A percentile compares a stretch with the other conserved stretches of the same genome.
phyloP scores from a whole-genome alignment of 495 filamentous ascomycete genomes.

The Aspergillus bertholletiae region DNA sequence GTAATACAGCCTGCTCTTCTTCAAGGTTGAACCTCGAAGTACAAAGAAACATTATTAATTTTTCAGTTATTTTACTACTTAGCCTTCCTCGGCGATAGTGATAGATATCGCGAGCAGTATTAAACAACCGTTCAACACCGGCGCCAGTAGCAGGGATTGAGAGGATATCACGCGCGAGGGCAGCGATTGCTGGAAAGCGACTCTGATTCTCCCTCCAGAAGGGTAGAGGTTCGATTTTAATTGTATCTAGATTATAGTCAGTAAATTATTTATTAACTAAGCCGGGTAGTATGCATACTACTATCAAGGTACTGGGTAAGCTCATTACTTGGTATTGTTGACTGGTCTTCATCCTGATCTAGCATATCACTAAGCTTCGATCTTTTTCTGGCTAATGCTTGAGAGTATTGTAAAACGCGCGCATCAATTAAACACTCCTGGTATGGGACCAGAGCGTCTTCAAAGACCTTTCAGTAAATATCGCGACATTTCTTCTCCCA shows the following conservation, averaged over 20 bases:
- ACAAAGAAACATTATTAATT: not conserved
- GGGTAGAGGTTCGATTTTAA: not conserved
- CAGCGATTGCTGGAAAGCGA: not conserved
- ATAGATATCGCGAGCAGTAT: slow-evolving; percentile 1
- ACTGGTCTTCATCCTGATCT: not conserved
- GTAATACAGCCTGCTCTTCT: not conserved
- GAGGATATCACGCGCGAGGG: not conserved
- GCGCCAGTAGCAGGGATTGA: not conserved
- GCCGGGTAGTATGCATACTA: not conserved
- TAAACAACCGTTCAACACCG: not conserved
- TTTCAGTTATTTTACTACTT: not conserved
- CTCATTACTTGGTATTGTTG: not conserved
- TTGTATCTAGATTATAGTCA: not conserved
- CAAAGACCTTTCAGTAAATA: not conserved
- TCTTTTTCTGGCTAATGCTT: not conserved
- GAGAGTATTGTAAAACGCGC: too few species aligned
- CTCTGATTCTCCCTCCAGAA: not conserved
- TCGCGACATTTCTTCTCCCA: not conserved
- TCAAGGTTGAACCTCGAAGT: not conserved
- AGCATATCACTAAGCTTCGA: not conserved
- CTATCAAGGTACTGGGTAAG: slow-evolving; percentile 1
- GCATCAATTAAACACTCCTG: not conserved
- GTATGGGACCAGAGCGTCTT: not conserved
- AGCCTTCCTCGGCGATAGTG: too few species aligned
- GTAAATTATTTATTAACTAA: not conserved